These are phyloP conservation scores for Firmiana major DNA, from an alignment of 345 rosid species.

Conservation along the genomic window DNA sequence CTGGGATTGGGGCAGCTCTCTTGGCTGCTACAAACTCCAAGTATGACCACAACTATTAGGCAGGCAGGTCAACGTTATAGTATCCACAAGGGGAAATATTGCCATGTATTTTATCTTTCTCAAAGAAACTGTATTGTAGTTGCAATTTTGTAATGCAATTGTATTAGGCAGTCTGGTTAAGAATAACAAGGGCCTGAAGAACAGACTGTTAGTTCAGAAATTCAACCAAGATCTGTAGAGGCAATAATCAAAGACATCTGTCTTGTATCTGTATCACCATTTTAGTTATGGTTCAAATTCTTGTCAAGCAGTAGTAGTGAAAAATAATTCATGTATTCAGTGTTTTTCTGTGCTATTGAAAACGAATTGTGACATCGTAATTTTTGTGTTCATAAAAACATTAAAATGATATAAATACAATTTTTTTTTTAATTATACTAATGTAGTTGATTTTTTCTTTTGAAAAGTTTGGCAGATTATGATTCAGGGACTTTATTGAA, in stretches of 20 bases:
- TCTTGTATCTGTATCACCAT: neutral
- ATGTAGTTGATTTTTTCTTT: no score
- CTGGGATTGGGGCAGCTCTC: slow-evolving; percentile 89
- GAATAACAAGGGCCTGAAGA: neutral
- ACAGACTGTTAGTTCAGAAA: neutral
- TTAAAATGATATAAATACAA: no score
- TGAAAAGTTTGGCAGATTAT: no score
- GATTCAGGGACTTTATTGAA: no score
- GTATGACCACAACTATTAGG: slow-evolving; percentile 42
- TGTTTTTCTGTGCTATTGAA: no score
- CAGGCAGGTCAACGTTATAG: neutral
- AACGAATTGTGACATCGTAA: no score
- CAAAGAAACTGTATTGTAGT: neutral
- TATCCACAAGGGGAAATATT: neutral
- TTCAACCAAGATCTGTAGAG: slow-evolving; percentile 6
- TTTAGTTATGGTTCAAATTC: neutral
- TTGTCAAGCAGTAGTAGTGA: neutral
- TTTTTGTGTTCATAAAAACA: no score
- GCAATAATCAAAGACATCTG: slow-evolving; percentile 3
- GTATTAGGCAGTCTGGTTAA: neutral
- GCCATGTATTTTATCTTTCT: neutral
- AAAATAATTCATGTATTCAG: no score
- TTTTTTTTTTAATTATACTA: no score
- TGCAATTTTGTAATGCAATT: slow-evolving; percentile 10
- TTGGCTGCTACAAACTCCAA: slow-evolving; percentile 79